Base-by-base conservation (phyloP, 768 basidiomycete species). In the Termitomyces sp. region DNA sequence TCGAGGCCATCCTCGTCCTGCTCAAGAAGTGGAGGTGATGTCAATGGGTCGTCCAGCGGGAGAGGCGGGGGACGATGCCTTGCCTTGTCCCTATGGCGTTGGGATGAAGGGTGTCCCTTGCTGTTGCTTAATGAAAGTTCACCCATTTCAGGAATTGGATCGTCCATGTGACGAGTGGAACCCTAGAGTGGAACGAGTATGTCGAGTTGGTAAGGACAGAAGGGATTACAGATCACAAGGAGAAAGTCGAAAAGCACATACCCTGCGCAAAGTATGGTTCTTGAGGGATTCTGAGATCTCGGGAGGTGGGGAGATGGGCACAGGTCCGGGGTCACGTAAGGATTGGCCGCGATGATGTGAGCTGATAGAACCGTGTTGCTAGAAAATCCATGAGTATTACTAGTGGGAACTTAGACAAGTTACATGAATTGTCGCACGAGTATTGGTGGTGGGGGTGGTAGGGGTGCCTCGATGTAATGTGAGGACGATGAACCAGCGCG, bases 301-400 rank as follows among this genome's bases (percentile, higher is more conserved):
- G 4, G 58, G 63, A 7, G 54, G 53, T 12, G 43, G 20, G n/a
- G 48, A 16, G 1, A 44, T 6, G 1, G 54, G 61, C 14, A 57
- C 56, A 22, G 61, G 59, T 24, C 58, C 64, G 9, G 58, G 60
- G 47, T 65, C 64, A 2, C 33, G 58, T 10, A 63, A 33, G 9
- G 61, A 49, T 20, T 62, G 54, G 42, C 55, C 58, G 22, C 59
- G 63, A 42, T 62, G 61, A 43, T 46, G 51, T 46, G 51, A 58
- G 8, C 28, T 30, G 6, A 44, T 18, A 22, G 52, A 47, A 20
- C 7, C 26, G 20, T 46, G 49, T 38, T 20, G 33, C 51, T 58
- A 53, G 28, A 32, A 45, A 38, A 22, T 20, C 5, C 36, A 38
- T 38, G 16, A 52, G 26, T 20, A 3, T 28, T 26, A 40, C 22